These are phyloP conservation scores for Arthrobotrys entomopaga DNA, from an alignment of 2,329 filamentous ascomycete genomes.

Conservation along the genomic window DNA sequence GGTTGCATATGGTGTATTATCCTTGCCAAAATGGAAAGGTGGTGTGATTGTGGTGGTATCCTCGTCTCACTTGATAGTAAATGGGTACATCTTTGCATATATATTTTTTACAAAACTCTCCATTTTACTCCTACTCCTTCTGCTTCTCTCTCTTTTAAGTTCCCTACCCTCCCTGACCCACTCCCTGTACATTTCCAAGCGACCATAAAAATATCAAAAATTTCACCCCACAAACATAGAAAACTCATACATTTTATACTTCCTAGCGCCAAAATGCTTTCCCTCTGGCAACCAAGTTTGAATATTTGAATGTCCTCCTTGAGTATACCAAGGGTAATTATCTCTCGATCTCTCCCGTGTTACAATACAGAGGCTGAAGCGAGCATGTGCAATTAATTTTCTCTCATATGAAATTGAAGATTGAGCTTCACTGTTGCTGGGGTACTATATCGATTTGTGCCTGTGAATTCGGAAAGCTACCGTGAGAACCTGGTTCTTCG, in stretches of 20 bases:
- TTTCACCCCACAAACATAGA: background rate
- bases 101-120: background rate
- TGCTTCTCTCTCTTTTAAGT: background rate
- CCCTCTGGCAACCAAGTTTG: background rate
- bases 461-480: background rate
- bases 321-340: no score
- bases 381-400: no score
- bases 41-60: conserved; percentile 33
- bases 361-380: no score
- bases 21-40: background rate
- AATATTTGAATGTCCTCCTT: background rate
- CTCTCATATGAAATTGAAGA: no score
- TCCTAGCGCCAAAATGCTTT: no score
- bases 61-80: background rate
- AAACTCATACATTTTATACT: background rate
- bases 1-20: background rate
- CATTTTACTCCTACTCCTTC: conserved; percentile 1
- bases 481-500: background rate
- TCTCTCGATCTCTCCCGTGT: no score
- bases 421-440: no score
- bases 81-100: background rate
- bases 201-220: background rate
- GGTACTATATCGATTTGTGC: no score
- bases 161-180: background rate
- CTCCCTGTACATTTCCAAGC: conserved; percentile 6